These are phyloP conservation scores for Wallacemonas sp. DNA, from an alignment of 208 protist genomes.

Conservation along the genomic window DNA sequence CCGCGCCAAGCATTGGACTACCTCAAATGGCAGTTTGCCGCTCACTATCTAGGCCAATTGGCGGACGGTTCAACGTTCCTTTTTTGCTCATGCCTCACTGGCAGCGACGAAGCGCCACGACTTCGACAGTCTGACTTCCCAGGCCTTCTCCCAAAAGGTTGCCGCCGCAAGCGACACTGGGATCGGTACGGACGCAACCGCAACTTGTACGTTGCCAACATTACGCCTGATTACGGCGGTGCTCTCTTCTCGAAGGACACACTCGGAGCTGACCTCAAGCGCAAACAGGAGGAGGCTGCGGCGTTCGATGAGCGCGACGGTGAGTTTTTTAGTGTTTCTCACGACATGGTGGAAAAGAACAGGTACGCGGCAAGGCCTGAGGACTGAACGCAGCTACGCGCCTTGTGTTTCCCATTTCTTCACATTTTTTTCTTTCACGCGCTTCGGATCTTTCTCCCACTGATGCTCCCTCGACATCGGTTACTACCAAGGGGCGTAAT, in stretches of 20 bases:
- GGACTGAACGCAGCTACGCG: conserved; percentile 20
- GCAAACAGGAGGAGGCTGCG: conserved; percentile 23
- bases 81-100: conserved; percentile 16
- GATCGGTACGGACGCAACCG: conserved; percentile 40
- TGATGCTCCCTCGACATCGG: too few species aligned
- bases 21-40: conserved; percentile 5
- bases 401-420: neutral
- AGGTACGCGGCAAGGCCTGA: conserved; percentile 38
- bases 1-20: neutral
- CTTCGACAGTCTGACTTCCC: conserved; percentile 29
- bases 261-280: conserved; percentile 17
- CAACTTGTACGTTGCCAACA: conserved; percentile 24
- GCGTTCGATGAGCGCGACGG: conserved; percentile 37
- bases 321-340: conserved; percentile 55
- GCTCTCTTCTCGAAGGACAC: conserved; percentile 35
- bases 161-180: conserved; percentile 32
- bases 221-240: conserved; percentile 53
- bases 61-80: conserved; percentile 10
- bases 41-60: neutral
- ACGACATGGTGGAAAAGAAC: conserved; percentile 64
- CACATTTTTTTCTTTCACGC: neutral
- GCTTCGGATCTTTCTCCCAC: neutral
- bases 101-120: neutral
- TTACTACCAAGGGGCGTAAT: too few species aligned
- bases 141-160: conserved; percentile 18